Evolutionary conservation across 768 basidiomycete species (phyloP).

Genomic region (Termitomyces sp.): DNA sequence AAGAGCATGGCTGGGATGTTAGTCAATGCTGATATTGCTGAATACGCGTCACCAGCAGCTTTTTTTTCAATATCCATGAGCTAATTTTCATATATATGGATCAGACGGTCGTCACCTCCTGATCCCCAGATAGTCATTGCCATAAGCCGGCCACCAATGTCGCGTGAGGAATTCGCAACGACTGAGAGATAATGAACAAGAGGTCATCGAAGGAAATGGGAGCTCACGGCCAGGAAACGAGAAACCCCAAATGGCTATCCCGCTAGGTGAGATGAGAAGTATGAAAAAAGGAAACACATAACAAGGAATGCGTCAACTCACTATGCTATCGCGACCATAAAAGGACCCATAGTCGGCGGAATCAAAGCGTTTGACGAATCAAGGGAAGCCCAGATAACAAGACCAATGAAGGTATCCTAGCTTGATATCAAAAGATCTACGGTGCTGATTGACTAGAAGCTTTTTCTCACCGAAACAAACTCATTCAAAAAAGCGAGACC

Average conservation of each 20-base stretch:
- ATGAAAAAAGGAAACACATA: neutral
- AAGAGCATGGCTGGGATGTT: conserved; percentile 62
- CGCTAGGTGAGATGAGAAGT: conserved; percentile 26
- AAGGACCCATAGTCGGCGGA: conserved; percentile 47
- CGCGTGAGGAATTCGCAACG: conserved; percentile 62
- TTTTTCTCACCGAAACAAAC: conserved; percentile 39
- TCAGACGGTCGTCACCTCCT: conserved; percentile 24
- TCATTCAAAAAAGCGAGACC: conserved; percentile 48
- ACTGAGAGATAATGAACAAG: conserved; percentile 26
- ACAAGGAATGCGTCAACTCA: conserved; percentile 23
- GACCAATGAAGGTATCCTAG: conserved; percentile 42
- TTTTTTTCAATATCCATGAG: conserved; percentile 1
- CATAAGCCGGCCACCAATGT: conserved; percentile 60
- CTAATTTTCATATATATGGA: neutral
- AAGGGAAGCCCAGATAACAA: conserved; percentile 45
- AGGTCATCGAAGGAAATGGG: neutral
- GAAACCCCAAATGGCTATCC: conserved; percentile 56
- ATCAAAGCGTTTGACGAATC: conserved; percentile 58
- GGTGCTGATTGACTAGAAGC: conserved; percentile 11
- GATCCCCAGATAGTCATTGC: conserved; percentile 58
- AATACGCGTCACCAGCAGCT: conserved; percentile 51
- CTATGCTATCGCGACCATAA: conserved; percentile 56
- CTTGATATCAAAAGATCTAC: neutral
- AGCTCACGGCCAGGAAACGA: conserved; percentile 41
- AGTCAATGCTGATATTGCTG: conserved; percentile 58